These are phyloP conservation scores for Triangularia setosa DNA, from an alignment of 2,329 filamentous ascomycete genomes.

Conservation along the genomic window DNA sequence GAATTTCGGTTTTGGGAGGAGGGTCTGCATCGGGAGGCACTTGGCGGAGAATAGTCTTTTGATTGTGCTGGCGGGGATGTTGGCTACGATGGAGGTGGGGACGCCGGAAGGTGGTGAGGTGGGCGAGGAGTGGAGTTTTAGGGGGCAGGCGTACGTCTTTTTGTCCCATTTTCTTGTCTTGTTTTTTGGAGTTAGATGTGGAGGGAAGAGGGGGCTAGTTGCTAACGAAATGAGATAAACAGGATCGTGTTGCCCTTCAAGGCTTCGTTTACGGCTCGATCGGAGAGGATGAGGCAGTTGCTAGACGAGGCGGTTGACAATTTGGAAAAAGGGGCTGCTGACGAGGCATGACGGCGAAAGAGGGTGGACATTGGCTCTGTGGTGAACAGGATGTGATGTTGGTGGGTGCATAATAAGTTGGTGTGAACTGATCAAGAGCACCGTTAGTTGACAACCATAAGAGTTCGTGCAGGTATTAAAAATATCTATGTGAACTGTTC, in stretches of 20 bases:
- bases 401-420: too few species aligned
- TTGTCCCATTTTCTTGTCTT: too few species aligned
- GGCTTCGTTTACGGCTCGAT: not conserved
- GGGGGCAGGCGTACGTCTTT: conserved; percentile 27
- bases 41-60: conserved; percentile 49
- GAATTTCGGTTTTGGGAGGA: conserved; percentile 42
- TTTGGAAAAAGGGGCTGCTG: not conserved
- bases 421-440: too few species aligned
- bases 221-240: not conserved
- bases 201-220: too few species aligned
- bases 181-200: not conserved
- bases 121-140: conserved; percentile 28
- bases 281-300: not conserved
- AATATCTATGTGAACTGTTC: not conserved
- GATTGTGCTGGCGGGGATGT: conserved; percentile 33
- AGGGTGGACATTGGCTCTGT: too few species aligned
- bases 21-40: conserved; percentile 41
- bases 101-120: conserved; percentile 26
- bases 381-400: too few species aligned
- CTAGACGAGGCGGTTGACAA: conserved; percentile 7
- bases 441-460: not conserved
- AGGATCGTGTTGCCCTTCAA: conserved; percentile 25
- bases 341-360: not conserved
- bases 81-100: conserved; percentile 29
- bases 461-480: not conserved